Evolutionary conservation across 441 rosid species (phyloP).

Genomic region (Croton laevigatus): DNA sequence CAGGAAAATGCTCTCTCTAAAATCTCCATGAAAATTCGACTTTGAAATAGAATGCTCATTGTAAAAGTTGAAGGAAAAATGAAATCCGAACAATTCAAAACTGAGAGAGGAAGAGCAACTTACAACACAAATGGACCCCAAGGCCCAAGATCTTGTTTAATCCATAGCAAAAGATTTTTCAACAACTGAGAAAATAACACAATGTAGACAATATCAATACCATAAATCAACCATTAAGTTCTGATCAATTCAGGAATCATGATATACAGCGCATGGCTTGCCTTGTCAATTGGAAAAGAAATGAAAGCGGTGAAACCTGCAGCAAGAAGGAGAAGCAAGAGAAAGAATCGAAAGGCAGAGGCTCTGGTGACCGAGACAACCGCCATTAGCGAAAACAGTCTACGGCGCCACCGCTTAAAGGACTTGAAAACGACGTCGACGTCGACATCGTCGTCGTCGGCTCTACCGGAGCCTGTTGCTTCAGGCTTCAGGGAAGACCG

Average conservation of each 20-base stretch:
- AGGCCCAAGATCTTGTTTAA: conserved; percentile 88
- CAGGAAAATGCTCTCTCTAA: background rate
- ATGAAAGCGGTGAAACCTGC: background rate
- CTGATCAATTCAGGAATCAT: background rate
- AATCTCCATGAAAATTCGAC: background rate
- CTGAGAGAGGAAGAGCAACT: conserved; percentile 30
- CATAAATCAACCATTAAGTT: background rate
- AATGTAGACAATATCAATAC: background rate
- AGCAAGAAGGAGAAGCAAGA: background rate
- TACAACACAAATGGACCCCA: conserved; percentile 97
- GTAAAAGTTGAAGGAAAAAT: background rate
- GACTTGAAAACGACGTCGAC: background rate
- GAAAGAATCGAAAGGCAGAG: background rate
- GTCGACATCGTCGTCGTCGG: background rate
- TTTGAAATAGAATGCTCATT: background rate
- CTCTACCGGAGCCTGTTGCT: background rate
- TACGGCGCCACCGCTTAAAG: conserved; percentile 1
- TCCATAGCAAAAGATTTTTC: conserved; percentile 93
- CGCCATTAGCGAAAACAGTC: background rate
- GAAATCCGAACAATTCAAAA: background rate
- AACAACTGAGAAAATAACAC: conserved; percentile 41
- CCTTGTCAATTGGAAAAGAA: background rate
- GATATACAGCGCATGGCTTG: background rate
- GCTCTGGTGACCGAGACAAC: background rate
- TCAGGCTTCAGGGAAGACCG: background rate